These are phyloP conservation scores for Chrysoporthe deuterocubensis DNA, from an alignment of 2,329 filamentous ascomycete species.

Conservation along the genomic window DNA sequence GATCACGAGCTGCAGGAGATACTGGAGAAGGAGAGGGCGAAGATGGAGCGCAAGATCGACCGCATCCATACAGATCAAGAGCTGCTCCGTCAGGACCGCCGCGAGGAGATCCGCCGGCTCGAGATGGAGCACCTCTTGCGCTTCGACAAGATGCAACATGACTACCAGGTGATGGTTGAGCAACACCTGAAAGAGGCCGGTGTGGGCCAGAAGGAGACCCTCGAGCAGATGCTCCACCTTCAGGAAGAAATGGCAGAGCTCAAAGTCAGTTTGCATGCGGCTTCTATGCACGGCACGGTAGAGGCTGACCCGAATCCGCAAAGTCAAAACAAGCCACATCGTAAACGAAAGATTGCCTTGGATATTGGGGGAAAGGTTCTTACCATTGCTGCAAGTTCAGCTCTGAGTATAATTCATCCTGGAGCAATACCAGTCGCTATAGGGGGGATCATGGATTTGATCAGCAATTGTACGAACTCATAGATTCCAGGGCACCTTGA, in stretches of 20 bases:
- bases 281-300: conserved; percentile 1
- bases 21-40: conserved; percentile 8
- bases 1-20: conserved; percentile 9
- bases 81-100: conserved; percentile 10
- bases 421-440: conserved; percentile 4
- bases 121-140: conserved; percentile 13
- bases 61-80: conserved; percentile 10
- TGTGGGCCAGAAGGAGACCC: conserved; percentile 6
- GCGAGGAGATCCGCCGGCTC: conserved; percentile 10
- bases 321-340: conserved; percentile 10
- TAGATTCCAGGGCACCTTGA: background rate
- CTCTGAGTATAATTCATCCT: conserved; percentile 1
- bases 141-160: conserved; percentile 11
- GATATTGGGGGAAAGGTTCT: conserved; percentile 6
- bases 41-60: conserved; percentile 12
- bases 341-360: conserved; percentile 2
- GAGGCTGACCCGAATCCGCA: conserved; percentile 2
- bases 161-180: conserved; percentile 10
- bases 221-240: background rate
- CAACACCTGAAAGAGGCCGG: background rate
- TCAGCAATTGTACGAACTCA: conserved; percentile 5
- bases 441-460: conserved; percentile 2
- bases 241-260: conserved; percentile 8
- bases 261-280: conserved; percentile 11
- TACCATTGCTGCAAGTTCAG: background rate